These are phyloP conservation scores for Rhizophora mangle DNA, from an alignment of 345 rosid genomes.

Conservation along the genomic window DNA sequence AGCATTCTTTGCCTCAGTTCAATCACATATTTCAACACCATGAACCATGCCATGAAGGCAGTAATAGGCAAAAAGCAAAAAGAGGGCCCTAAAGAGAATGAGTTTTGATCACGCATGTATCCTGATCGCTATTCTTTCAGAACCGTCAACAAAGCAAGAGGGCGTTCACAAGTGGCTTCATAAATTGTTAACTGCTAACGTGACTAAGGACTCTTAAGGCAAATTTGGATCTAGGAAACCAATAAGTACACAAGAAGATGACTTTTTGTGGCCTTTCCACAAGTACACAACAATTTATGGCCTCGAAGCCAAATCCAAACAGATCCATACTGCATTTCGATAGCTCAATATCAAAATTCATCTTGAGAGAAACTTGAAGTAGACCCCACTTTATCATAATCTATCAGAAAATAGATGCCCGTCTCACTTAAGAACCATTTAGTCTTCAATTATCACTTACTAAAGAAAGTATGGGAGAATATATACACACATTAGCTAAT, in stretches of 20 bases:
- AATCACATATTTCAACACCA: not conserved
- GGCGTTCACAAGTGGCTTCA: not conserved
- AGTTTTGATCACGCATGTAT: not conserved
- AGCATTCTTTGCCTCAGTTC: not conserved
- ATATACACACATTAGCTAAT: no score
- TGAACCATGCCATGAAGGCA: not conserved
- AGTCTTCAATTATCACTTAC: constrained; percentile 5
- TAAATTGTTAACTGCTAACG: not conserved
- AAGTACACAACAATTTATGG: constrained; percentile 2
- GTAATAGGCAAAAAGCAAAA: not conserved
- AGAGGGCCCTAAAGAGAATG: not conserved
- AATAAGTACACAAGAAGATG: not conserved
- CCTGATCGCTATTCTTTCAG: not conserved
- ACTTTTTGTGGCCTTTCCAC: not conserved
- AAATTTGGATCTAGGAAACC: constrained; percentile 2
- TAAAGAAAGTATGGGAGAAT: not conserved
- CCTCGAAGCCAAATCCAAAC: constrained; percentile 5
- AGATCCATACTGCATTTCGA: not conserved
- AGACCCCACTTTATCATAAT: not conserved
- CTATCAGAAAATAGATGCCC: not conserved
- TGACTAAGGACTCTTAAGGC: not conserved
- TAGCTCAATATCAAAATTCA: constrained; percentile 4
- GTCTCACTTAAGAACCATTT: not conserved
- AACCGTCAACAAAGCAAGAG: not conserved
- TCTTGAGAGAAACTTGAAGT: not conserved